Evolutionary conservation across 2,329 filamentous ascomycete genomes (phyloP), one percentile per base, ranked within the genome.

Genomic region (Phyllosticta citribraziliensis): DNA sequence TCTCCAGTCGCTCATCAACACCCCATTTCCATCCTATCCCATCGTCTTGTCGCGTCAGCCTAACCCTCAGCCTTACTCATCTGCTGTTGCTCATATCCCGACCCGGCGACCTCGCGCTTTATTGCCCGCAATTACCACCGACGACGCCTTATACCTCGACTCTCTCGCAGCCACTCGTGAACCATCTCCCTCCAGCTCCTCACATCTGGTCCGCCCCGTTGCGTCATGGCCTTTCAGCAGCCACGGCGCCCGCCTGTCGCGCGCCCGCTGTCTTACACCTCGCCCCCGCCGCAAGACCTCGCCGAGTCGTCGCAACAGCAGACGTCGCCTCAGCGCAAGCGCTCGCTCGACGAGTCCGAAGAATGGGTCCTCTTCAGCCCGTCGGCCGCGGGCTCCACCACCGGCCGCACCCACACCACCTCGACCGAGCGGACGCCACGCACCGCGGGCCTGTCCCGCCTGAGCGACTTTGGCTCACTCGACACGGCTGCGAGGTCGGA

Each of bases 301-400:
- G 52, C 24, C 54, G 51, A 59, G 20, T 47, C 56, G 20, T 66
- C 64, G 25, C 64, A 64, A 47, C 60, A 30, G 27, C 60, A 63
- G 62, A 60, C 66, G 30, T 74, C 76, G 55, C 72, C 75, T 40
- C 73, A 73, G 56, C 71, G 69, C 55, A 76, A 78, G 65, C 74
- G 78, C 20, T 70, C 76, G 52, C 76, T 85, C 63, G 85, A 89
- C 64, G 88, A 92, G 66, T 88, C 89, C 12, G 88, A 94, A 74
- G 93, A 96, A 82, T 99, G 94, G 94, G 88, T 97, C 60, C 84
- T 99, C 65, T 99, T 99, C 79, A 89, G 91, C 8, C 78, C 78
- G 0, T 68, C 70, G n/a, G 71, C 74, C 10, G 67, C 69, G n/a
- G 90, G 90, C 1, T 81, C 82, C 9, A 85, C 82, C 9, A 85